Conservation (phyloP, 139 green algal species). For the Diplosphaera chodatii region DNA sequence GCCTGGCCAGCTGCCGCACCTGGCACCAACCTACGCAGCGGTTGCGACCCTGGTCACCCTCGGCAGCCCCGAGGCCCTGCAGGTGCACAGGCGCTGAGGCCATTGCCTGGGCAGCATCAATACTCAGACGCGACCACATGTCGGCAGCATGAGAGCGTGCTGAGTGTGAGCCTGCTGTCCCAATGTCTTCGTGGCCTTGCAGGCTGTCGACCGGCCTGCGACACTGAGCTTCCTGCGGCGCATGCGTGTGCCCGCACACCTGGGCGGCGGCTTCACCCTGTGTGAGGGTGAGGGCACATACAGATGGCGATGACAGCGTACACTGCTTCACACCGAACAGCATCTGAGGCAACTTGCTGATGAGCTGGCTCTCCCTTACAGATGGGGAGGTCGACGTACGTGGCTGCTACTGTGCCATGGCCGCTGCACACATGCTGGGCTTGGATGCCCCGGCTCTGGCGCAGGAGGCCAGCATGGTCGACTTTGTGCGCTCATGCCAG, state of each 20-base stretch:
- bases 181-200: no score
- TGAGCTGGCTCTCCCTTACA: conserved; percentile 19
- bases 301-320: no score
- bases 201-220: conserved; percentile 38
- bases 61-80: conserved; percentile 58
- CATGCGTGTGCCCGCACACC: conserved; percentile 56
- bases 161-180: no score
- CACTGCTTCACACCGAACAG: background rate
- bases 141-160: no score
- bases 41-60: conserved; percentile 77
- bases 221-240: conserved; percentile 62
- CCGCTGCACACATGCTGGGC: conserved; percentile 62
- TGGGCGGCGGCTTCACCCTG: conserved; percentile 79
- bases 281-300: conserved; percentile 60
- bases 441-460: conserved; percentile 61
- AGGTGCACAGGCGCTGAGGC: background rate
- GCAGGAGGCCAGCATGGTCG: conserved; percentile 36
- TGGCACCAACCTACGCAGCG: conserved; percentile 92
- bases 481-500: conserved; percentile 66
- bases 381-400: conserved; percentile 89
- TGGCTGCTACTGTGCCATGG: conserved; percentile 87
- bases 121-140: no score
- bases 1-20: conserved; percentile 83
- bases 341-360: no score
- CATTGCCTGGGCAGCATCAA: no score